These are phyloP conservation scores for Kodamaea sp. DNA, from an alignment of 1,139 yeast genomes.

Conservation along the genomic window DNA sequence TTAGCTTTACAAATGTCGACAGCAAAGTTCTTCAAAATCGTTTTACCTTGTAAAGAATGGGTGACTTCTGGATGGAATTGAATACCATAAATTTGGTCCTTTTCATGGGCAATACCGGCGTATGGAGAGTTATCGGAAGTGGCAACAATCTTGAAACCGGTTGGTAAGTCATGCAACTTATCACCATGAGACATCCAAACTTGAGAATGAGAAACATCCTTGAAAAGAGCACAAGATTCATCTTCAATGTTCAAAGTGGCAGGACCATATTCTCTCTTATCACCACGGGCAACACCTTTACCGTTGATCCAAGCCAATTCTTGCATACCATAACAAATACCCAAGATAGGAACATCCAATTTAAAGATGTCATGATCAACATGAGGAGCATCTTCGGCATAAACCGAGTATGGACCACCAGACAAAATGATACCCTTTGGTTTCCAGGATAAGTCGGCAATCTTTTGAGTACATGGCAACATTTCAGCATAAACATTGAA, in stretches of 20 bases:
- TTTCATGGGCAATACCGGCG: constrained; percentile 84
- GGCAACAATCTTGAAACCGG: constrained; percentile 86
- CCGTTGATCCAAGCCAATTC: constrained; percentile 98
- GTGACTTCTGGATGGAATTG: constrained; percentile 99
- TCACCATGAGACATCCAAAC: constrained; percentile 99
- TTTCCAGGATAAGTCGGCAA: constrained; percentile 84
- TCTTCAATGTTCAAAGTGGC: constrained; percentile 82
- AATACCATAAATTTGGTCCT: constrained; percentile 79
- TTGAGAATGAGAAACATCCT: constrained; percentile 85
- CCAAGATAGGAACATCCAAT: constrained; percentile 88
- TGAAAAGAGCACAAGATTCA: constrained; percentile 64
- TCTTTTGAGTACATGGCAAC: constrained; percentile 98
- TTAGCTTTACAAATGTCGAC: constrained; percentile 80
- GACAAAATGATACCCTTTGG: constrained; percentile 96
- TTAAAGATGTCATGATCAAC: constrained; percentile 93
- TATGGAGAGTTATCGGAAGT: constrained; percentile 91
- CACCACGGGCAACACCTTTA: constrained; percentile 93
- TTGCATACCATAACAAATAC: constrained; percentile 99
- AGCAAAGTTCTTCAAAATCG: constrained; percentile 85
- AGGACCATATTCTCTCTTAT: constrained; percentile 97
- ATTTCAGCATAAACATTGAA: constrained; percentile 98
- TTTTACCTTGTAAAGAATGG: constrained; percentile 89
- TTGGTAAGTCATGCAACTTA: constrained; percentile 86
- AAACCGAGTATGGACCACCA: constrained; percentile 98
- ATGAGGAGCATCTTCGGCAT: constrained; percentile 93